Evolutionary conservation across 306 rosid species (phyloP).

Genomic region (Pterocarpus santalinus): DNA sequence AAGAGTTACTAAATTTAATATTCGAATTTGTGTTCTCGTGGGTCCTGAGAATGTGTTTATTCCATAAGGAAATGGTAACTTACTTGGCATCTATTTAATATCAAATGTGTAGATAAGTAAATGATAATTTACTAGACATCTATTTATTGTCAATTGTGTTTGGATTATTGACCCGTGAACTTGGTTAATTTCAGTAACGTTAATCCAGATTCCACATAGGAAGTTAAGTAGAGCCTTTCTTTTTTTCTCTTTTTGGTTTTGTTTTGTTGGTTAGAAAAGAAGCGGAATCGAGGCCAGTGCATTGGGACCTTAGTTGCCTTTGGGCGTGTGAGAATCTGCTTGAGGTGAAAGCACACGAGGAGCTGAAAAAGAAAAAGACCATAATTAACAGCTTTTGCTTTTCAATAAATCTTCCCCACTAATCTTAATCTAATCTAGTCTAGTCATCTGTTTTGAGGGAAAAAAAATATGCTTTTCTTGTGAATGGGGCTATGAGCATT

Average conservation of each 20-base stretch:
- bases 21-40: no score
- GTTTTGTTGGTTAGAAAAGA: neutral
- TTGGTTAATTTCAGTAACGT: conserved; percentile 6
- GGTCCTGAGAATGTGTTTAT: no score
- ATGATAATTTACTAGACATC: neutral
- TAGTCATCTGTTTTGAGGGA: conserved; percentile 6
- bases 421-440: conserved; percentile 35
- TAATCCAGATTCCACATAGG: conserved; percentile 17
- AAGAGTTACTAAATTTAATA: no score
- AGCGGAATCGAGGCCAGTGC: neutral
- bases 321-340: conserved; percentile 45
- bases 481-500: conserved; percentile 65
- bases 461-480: conserved; percentile 54
- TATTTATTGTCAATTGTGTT: neutral
- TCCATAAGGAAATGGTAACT: no score
- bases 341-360: conserved; percentile 55
- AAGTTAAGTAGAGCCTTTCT: conserved; percentile 6
- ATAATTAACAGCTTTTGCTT: conserved; percentile 67
- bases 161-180: neutral
- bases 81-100: no score
- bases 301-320: conserved; percentile 22
- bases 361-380: conserved; percentile 43
- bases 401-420: conserved; percentile 21
- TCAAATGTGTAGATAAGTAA: neutral
- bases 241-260: neutral